Percentiles rank a stretch among this genome's conserved stretches.
Evolutionary conservation across 1,139 yeast genomes (phyloP).

Genomic region (Groenewaldozyma sp.): DNA sequence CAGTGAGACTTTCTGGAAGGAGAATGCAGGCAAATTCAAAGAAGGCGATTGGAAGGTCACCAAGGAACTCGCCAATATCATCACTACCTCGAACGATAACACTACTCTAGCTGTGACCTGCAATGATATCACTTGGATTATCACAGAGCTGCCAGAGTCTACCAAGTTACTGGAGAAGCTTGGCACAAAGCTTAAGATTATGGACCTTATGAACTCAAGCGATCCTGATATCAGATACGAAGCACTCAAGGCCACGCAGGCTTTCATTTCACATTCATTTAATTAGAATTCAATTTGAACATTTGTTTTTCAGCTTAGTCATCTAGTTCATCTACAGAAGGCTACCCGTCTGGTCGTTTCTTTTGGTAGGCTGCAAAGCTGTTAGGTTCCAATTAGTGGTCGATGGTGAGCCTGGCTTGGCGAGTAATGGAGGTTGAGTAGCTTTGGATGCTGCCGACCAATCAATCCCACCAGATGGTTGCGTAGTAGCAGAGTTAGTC

Average conservation of each 20-base stretch:
- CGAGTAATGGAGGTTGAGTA: conserved; percentile 9
- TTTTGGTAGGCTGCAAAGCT: too few species aligned
- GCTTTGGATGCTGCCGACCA: not conserved
- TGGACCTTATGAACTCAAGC: conserved; percentile 74
- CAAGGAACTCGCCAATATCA: conserved; percentile 40
- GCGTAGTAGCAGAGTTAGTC: too few species aligned
- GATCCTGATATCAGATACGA: conserved; percentile 89
- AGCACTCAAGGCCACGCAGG: conserved; percentile 90
- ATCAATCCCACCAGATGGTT: conserved; percentile 4
- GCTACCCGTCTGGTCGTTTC: too few species aligned
- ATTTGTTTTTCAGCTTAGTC: too few species aligned
- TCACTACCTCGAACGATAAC: conserved; percentile 24
- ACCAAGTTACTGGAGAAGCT: conserved; percentile 40
- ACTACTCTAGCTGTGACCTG: conserved; percentile 45
- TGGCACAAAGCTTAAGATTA: conserved; percentile 64
- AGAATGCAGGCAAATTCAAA: conserved; percentile 67
- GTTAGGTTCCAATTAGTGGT: too few species aligned
- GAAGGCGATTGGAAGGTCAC: conserved; percentile 67
- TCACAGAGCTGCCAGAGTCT: conserved; percentile 53
- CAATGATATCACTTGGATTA: conserved; percentile 68
- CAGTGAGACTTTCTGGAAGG: conserved; percentile 82
- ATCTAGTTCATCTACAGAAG: too few species aligned
- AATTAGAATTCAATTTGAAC: conserved; percentile 12
- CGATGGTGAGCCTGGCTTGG: too few species aligned
- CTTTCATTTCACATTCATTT: conserved; percentile 70